phyloP scores from a whole-genome alignment of 2,329 filamentous ascomycete genomes.

The Aspergillus sp. region DNA sequence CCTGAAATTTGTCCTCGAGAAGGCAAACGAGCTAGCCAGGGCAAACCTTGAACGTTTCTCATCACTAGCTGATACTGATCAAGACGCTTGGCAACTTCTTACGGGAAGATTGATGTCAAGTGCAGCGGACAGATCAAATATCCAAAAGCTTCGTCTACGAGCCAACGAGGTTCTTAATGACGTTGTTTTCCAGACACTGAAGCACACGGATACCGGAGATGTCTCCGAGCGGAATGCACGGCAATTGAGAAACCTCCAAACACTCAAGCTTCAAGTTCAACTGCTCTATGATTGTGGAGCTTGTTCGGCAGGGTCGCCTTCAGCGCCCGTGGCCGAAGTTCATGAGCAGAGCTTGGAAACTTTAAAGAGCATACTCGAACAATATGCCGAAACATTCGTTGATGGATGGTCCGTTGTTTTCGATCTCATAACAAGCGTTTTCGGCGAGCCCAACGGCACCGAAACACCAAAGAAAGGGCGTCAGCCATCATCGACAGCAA shows the following conservation, averaged over 20 bases:
- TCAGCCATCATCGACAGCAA: slow-evolving; percentile 30
- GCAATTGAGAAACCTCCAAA: slow-evolving; percentile 70
- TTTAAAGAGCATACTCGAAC: slow-evolving; percentile 79
- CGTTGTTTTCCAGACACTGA: slow-evolving; percentile 47
- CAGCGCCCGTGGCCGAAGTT: slow-evolving; percentile 72
- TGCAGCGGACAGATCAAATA: slow-evolving; percentile 40
- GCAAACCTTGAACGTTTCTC: slow-evolving; percentile 77
- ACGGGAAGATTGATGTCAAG: slow-evolving; percentile 56
- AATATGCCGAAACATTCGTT: slow-evolving; percentile 79
- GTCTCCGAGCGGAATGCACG: slow-evolving; percentile 59
- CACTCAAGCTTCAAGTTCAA: slow-evolving; percentile 63
- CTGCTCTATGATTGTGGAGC: slow-evolving; percentile 59
- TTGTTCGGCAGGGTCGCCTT: slow-evolving; percentile 58
- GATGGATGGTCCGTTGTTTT: slow-evolving; percentile 86
- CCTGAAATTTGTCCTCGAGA: slow-evolving; percentile 63
- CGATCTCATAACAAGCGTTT: slow-evolving; percentile 80
- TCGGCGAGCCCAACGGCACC: slow-evolving; percentile 51
- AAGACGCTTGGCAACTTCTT: slow-evolving; percentile 75
- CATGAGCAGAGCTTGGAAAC: slow-evolving; percentile 79
- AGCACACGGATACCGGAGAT: slow-evolving; percentile 38
- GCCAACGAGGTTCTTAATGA: slow-evolving; percentile 65
- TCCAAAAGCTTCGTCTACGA: slow-evolving; percentile 42
- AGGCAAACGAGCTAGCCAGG: slow-evolving; percentile 69
- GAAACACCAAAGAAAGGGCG: slow-evolving; percentile 15
- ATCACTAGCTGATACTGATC: slow-evolving; percentile 59